These are phyloP conservation scores for Pelagophyceae sp. DNA, from an alignment of 352 stramenopile genomes.

Conservation along the genomic window DNA sequence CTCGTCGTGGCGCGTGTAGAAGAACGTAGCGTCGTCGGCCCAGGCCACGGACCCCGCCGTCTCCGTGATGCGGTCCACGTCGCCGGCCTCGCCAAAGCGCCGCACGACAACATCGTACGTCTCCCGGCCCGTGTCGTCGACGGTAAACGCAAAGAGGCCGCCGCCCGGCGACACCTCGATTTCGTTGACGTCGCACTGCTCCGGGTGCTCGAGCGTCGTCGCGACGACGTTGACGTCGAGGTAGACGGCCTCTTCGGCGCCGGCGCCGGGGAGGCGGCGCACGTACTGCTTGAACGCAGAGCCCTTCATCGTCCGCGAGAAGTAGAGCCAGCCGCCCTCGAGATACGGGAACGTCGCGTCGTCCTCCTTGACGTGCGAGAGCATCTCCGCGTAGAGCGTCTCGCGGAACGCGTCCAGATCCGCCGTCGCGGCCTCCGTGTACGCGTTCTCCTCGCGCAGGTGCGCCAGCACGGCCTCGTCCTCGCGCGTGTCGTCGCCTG, in stretches of 20 bases:
- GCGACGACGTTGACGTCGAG: conserved; percentile 86
- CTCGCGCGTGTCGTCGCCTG: conserved; percentile 78
- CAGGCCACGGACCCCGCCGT: conserved; percentile 73
- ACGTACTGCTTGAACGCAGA: conserved; percentile 43
- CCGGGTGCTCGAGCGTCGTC: conserved; percentile 45
- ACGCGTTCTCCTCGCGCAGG: conserved; percentile 81
- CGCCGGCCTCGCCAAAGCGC: conserved; percentile 41
- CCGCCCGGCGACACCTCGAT: conserved; percentile 72
- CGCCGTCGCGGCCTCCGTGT: conserved; percentile 68
- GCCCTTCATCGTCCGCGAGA: conserved; percentile 46
- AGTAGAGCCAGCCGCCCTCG: conserved; percentile 47
- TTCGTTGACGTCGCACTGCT: conserved; percentile 64
- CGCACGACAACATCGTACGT: conserved; percentile 80
- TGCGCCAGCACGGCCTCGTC: conserved; percentile 79
- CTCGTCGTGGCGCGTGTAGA: conserved; percentile 82
- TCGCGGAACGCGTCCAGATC: conserved; percentile 63
- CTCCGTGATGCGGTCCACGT: conserved; percentile 60
- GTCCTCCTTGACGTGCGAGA: conserved; percentile 63
- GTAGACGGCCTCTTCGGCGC: conserved; percentile 65
- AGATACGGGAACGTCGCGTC: conserved; percentile 44
- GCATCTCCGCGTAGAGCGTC: conserved; percentile 82
- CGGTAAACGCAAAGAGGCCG: conserved; percentile 79
- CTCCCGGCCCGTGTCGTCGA: conserved; percentile 85
- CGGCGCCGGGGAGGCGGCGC: conserved; percentile 25
- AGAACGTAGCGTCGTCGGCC: conserved; percentile 77